Evolutionary conservation across 306 rosid species (phyloP).

Genomic region (Cucurbita moschata): DNA sequence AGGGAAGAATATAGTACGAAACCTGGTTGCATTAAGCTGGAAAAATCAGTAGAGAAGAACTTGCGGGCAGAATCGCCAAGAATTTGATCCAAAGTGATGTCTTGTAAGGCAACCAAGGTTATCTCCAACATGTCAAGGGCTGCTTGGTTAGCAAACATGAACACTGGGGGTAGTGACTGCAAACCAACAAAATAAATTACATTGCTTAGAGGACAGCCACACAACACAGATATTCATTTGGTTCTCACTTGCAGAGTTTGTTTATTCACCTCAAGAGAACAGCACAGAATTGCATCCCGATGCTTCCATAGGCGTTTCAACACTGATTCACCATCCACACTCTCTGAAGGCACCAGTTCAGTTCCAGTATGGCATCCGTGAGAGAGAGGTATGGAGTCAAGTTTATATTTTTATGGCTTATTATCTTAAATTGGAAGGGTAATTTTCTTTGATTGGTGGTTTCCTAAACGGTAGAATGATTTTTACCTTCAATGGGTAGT

Average conservation of each 20-base stretch:
- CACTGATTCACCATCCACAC: conserved; percentile 40
- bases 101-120: conserved; percentile 74
- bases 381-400: background rate
- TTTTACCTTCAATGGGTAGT: background rate
- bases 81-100: conserved; percentile 80
- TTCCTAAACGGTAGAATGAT: background rate
- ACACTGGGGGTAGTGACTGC: conserved; percentile 81
- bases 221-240: background rate
- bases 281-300: conserved; percentile 82
- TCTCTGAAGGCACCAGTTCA: conserved; percentile 47
- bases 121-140: conserved; percentile 98
- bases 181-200: background rate
- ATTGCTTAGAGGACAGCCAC: too few relatives aligned
- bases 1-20: background rate
- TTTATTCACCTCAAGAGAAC: conserved; percentile 51
- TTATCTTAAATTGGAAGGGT: background rate
- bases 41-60: conserved; percentile 53
- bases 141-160: conserved; percentile 83
- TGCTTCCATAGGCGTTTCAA: conserved; percentile 79
- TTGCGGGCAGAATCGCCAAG: conserved; percentile 71
- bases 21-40: conserved; percentile 91
- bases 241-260: background rate
- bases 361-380: conserved; percentile 53
- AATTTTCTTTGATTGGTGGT: background rate
- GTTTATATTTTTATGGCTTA: background rate